These are phyloP conservation scores for Bacterosira constricta DNA, from an alignment of 108 stramenopile species.

Conservation along the genomic window DNA sequence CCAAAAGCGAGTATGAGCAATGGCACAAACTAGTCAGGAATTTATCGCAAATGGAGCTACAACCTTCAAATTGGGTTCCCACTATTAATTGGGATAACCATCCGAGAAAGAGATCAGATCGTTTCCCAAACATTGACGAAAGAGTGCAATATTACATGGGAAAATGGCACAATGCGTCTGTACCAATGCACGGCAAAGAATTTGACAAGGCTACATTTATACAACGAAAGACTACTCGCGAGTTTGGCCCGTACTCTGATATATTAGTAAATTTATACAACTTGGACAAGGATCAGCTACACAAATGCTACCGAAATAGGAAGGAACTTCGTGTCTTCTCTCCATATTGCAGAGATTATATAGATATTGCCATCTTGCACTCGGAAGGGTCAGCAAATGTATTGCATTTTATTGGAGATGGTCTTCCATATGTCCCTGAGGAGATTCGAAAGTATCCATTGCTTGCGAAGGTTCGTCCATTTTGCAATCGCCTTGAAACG, in stretches of 20 bases:
- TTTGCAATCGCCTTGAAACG: no score
- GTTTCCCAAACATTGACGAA: constrained; percentile 38
- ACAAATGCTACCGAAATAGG: constrained; percentile 40
- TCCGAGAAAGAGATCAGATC: constrained; percentile 19
- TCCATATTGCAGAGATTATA: constrained; percentile 51
- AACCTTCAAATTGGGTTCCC: constrained; percentile 30
- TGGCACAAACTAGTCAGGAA: constrained; percentile 37
- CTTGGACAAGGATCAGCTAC: constrained; percentile 19
- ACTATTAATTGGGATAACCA: constrained; percentile 30
- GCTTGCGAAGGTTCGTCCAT: constrained; percentile 46
- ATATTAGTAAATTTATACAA: constrained; percentile 45
- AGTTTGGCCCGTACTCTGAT: constrained; percentile 37
- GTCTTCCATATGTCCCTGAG: constrained; percentile 26
- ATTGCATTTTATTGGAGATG: constrained; percentile 43
- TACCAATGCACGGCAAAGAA: constrained; percentile 34
- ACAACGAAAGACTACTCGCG: constrained; percentile 42
- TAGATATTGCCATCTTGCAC: constrained; percentile 50
- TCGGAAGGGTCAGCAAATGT: constrained; percentile 39
- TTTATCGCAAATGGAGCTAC: constrained; percentile 30
- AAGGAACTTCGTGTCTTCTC: constrained; percentile 28
- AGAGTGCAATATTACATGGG: constrained; percentile 52
- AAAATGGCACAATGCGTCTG: constrained; percentile 35
- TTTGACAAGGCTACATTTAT: constrained; percentile 38
- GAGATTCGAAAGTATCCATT: constrained; percentile 34
- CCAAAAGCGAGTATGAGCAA: constrained; percentile 30